Conservation (phyloP, 2,329 filamentous ascomycete species). For the Didymellaceae sp. region DNA sequence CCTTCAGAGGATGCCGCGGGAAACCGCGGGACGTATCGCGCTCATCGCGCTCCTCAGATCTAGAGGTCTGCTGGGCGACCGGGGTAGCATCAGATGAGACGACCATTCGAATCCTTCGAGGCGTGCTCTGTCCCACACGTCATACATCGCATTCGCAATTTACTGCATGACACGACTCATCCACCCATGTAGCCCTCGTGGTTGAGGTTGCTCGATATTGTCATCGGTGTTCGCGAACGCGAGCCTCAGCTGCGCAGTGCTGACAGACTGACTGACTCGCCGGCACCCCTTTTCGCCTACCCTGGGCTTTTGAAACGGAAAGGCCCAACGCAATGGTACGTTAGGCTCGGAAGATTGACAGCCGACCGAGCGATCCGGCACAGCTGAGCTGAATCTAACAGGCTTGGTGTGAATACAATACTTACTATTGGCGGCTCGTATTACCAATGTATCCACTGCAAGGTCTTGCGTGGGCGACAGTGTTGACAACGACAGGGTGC, state of each 20-base stretch:
- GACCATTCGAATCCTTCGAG: constrained; percentile 10
- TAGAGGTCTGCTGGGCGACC: background rate
- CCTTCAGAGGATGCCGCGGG: background rate
- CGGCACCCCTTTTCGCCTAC: constrained; percentile 3
- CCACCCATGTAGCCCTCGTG: constrained; percentile 5
- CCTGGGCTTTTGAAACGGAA: background rate
- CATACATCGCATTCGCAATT: constrained; percentile 4
- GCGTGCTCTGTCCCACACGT: background rate
- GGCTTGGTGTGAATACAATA: background rate
- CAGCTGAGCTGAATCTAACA: constrained; percentile 5
- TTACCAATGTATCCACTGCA: background rate
- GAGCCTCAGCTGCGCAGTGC: constrained; percentile 3
- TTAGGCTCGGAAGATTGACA: constrained; percentile 15
- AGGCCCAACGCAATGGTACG: constrained; percentile 17
- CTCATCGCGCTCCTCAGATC: background rate
- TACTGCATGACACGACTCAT: background rate
- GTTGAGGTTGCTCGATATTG: constrained; percentile 1
- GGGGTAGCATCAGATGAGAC: constrained; percentile 3
- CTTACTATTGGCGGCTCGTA: constrained; percentile 9
- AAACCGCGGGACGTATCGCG: too few relatives aligned
- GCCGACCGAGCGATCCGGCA: constrained; percentile 13
- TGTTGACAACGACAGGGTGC: constrained; percentile 10
- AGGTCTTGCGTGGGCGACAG: background rate
- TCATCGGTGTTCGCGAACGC: background rate
- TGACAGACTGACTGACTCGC: constrained; percentile 15